A percentile compares a stretch with the other conserved stretches of the same genome.
Conservation (phyloP, 2,329 filamentous ascomycete genomes). For the Alternaria brassicae region DNA sequence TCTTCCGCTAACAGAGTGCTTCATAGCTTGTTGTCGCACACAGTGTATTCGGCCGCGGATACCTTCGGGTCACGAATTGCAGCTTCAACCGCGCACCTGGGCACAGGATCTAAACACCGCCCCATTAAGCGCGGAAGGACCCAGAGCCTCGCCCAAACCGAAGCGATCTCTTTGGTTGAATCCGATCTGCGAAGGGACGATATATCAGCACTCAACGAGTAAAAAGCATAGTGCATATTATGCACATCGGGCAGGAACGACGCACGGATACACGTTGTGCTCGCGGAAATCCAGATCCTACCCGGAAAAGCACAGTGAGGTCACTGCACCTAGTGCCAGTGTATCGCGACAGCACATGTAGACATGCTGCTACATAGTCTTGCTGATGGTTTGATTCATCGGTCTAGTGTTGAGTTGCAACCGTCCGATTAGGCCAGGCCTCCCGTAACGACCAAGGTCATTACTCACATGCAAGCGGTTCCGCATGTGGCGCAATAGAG, state of each 20-base stretch:
- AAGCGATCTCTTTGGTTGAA: conserved; percentile 1
- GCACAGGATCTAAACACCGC: conserved; percentile 6
- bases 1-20: neutral
- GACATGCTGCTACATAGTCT: conserved; percentile 4
- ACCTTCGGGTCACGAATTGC: conserved; percentile 2
- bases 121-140: neutral
- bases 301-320: conserved; percentile 14
- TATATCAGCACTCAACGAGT: conserved; percentile 8
- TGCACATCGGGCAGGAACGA: conserved; percentile 11
- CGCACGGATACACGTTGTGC: conserved; percentile 9
- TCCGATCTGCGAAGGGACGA: conserved; percentile 3
- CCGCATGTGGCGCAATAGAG: conserved; percentile 17
- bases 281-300: conserved; percentile 1
- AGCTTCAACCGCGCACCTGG: conserved; percentile 11
- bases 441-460: conserved; percentile 18
- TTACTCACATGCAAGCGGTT: conserved; percentile 14
- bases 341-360: conserved; percentile 8
- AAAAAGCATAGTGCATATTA: conserved; percentile 2
- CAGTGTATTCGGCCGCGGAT: conserved; percentile 26
- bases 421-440: conserved; percentile 7
- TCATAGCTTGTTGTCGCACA: conserved; percentile 10
- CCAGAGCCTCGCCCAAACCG: conserved; percentile 3
- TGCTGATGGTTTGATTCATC: neutral
- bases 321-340: conserved; percentile 5
- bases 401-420: conserved; percentile 9